phyloP scores from a whole-genome alignment of 2,329 filamentous ascomycete species.

The Rhinocladiella similis region DNA sequence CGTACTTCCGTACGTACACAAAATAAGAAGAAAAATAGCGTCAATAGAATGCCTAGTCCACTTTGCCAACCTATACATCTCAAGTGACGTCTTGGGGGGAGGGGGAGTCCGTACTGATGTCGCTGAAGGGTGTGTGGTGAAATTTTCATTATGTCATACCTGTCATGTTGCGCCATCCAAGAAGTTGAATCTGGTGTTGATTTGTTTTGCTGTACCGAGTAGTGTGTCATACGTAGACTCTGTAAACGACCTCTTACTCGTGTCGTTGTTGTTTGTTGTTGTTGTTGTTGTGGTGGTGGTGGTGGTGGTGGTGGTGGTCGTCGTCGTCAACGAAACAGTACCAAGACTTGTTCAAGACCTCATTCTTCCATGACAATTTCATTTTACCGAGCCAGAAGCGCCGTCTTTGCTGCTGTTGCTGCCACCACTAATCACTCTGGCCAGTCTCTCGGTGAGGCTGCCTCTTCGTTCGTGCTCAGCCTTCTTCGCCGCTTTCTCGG shows the following conservation, averaged over 20 bases:
- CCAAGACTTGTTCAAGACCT: neutral
- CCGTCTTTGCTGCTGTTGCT: neutral
- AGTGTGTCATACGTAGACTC: no score
- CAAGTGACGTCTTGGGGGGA: neutral
- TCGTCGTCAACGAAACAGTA: neutral
- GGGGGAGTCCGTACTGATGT: neutral
- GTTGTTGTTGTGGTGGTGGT: neutral
- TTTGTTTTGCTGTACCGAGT: no score
- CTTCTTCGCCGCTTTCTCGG: slow-evolving; percentile 11
- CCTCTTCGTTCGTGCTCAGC: slow-evolving; percentile 7
- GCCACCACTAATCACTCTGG: slow-evolving; percentile 9
- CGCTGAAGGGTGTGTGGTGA: no score
- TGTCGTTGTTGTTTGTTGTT: no score
- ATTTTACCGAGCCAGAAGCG: neutral
- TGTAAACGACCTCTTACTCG: no score
- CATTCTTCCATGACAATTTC: neutral
- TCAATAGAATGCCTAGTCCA: neutral
- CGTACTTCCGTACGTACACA: no score
- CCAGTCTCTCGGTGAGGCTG: slow-evolving; percentile 9
- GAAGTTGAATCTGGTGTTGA: no score
- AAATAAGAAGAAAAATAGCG: neutral
- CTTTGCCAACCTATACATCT: neutral
- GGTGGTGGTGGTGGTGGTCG: neutral
- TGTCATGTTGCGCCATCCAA: no score
- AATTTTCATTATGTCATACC: no score